Conservation (phyloP, 73 alveolate species). For the Blepharisma japonicum region DNA sequence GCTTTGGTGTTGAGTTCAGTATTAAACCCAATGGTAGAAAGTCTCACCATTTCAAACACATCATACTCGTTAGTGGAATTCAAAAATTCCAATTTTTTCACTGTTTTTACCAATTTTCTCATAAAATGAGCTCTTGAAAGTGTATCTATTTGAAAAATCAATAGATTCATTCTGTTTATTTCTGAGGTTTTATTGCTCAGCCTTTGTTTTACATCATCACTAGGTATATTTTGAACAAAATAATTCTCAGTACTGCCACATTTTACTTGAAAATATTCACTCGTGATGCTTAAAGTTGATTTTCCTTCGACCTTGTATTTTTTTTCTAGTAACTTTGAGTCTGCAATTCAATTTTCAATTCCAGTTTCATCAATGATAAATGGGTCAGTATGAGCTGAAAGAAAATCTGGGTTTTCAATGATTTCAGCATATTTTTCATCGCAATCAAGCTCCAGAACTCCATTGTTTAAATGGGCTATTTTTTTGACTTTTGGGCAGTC, state of each 20-base stretch:
- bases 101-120: slow-evolving; percentile 7
- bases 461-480: neutral
- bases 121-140: neutral
- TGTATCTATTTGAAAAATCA: neutral
- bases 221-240: neutral
- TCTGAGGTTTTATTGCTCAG: neutral
- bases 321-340: neutral
- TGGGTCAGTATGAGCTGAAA: neutral
- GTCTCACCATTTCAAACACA: neutral
- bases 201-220: neutral
- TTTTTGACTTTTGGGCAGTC: neutral
- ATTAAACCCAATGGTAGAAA: neutral
- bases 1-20: slow-evolving; percentile 23
- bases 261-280: neutral
- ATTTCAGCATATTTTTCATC: neutral
- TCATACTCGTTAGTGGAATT: neutral
- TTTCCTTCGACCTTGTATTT: neutral
- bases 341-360: neutral
- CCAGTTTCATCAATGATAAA: slow-evolving; percentile 17
- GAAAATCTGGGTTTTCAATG: slow-evolving; percentile 14
- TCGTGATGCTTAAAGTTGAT: neutral
- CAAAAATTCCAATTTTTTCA: neutral
- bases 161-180: neutral
- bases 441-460: neutral
- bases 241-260: slow-evolving; percentile 17